Conservation (phyloP, 768 basidiomycete species). For the Astraeus odoratus region DNA sequence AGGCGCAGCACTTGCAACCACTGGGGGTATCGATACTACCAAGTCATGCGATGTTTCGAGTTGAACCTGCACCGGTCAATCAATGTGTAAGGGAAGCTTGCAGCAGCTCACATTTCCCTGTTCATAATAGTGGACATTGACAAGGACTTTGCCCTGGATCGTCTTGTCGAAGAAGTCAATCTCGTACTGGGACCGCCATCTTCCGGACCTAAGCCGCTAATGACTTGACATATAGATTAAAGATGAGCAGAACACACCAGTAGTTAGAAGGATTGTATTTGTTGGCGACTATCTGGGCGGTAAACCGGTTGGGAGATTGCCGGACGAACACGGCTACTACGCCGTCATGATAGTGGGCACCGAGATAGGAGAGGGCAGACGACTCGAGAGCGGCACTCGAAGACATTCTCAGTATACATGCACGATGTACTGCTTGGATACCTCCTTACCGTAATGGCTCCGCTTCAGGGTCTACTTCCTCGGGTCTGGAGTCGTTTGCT, state of each 20-base stretch:
- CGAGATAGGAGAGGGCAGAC: slow-evolving; percentile 57
- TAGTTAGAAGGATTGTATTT: slow-evolving; percentile 92
- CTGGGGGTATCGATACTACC: slow-evolving; percentile 56
- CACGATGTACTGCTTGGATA: not conserved
- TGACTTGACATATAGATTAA: not conserved
- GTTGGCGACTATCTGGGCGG: slow-evolving; percentile 86
- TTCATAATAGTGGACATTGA: slow-evolving; percentile 96
- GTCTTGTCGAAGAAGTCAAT: slow-evolving; percentile 59
- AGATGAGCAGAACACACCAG: slow-evolving; percentile 51
- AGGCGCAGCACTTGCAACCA: slow-evolving; percentile 46
- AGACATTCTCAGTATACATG: not conserved
- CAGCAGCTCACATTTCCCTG: slow-evolving; percentile 74
- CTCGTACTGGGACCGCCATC: slow-evolving; percentile 87
- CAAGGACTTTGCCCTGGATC: slow-evolving; percentile 65
- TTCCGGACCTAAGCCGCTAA: slow-evolving; percentile 65
- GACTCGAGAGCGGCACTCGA: slow-evolving; percentile 54
- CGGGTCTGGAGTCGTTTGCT: slow-evolving; percentile 62
- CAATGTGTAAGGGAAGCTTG: not conserved
- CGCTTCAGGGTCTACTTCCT: slow-evolving; percentile 53
- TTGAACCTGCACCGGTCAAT: slow-evolving; percentile 61
- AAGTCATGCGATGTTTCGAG: slow-evolving; percentile 68
- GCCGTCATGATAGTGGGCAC: slow-evolving; percentile 78
- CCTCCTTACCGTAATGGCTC: slow-evolving; percentile 67
- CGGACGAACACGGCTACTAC: slow-evolving; percentile 58
- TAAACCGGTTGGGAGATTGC: slow-evolving; percentile 42